These are phyloP conservation scores for Colletotrichum sp. DNA, from an alignment of 2,329 filamentous ascomycete genomes.

Conservation along the genomic window DNA sequence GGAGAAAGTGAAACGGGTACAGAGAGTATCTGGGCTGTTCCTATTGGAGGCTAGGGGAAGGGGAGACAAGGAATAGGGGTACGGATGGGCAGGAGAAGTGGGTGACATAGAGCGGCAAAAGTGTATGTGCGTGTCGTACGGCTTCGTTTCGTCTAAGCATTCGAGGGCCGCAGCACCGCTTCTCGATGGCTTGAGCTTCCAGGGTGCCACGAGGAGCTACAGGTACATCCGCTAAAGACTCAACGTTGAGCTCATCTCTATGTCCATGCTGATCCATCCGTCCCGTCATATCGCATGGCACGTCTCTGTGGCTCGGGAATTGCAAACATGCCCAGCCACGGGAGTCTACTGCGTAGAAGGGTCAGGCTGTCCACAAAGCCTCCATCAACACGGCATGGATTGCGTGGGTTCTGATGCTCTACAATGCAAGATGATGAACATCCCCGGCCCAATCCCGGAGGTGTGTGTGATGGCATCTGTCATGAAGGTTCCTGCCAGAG, in stretches of 20 bases:
- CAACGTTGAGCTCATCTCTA: background rate
- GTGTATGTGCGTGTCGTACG: background rate
- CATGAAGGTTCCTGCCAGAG: background rate
- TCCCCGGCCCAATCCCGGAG: background rate
- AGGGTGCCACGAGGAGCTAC: background rate
- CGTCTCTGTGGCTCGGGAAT: background rate
- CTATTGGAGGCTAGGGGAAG: background rate
- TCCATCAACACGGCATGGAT: background rate
- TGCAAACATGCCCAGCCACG: background rate
- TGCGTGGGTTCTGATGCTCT: background rate
- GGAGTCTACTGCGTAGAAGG: background rate
- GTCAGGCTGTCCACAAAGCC: background rate
- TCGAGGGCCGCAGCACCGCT: background rate
- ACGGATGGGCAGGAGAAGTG: background rate
- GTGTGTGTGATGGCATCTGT: background rate
- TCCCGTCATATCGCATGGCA: background rate
- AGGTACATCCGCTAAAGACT: background rate
- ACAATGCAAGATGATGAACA: background rate
- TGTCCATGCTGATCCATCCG: background rate
- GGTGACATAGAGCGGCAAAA: background rate
- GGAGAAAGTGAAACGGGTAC: conserved; percentile 6
- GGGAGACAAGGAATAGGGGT: background rate
- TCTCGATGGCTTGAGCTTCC: background rate
- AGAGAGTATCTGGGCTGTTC: background rate
- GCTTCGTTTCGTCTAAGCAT: conserved; percentile 5